A percentile compares a stretch with the other conserved stretches of the same genome.
These are phyloP conservation scores for Hebeloma cylindrosporum DNA, from an alignment of 768 basidiomycete species.

Conservation along the genomic window DNA sequence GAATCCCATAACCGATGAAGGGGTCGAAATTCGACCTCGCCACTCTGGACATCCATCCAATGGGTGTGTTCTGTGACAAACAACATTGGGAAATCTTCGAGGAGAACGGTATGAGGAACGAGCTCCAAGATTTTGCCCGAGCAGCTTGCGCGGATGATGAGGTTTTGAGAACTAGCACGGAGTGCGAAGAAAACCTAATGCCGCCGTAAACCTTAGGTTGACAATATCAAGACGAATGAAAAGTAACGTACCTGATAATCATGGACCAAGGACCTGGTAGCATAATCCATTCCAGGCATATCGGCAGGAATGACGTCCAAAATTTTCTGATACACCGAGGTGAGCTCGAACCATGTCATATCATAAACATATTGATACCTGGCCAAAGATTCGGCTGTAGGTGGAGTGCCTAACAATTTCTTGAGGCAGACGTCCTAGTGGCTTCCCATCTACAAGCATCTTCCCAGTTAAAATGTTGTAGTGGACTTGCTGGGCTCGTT, in stretches of 20 bases:
- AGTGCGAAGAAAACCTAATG: conserved; percentile 32
- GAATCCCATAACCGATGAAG: conserved; percentile 27
- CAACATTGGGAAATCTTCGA: conserved; percentile 28
- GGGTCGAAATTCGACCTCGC: conserved; percentile 34
- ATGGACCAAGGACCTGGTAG: conserved; percentile 21
- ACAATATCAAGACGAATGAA: neutral
- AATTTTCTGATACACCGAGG: conserved; percentile 25
- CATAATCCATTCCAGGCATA: conserved; percentile 34
- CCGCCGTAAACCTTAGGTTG: neutral
- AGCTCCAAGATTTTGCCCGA: conserved; percentile 28
- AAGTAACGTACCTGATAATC: conserved; percentile 16
- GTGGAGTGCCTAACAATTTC: conserved; percentile 30
- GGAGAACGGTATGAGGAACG: conserved; percentile 30
- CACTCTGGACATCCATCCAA: conserved; percentile 31
- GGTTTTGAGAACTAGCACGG: conserved; percentile 11
- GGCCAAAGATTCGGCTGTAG: conserved; percentile 37
- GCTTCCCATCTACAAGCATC: conserved; percentile 42
- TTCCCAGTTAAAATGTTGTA: conserved; percentile 41
- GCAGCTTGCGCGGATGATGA: conserved; percentile 32
- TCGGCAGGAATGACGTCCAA: conserved; percentile 35
- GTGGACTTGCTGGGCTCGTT: conserved; percentile 30
- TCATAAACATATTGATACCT: conserved; percentile 21
- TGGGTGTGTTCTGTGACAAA: conserved; percentile 31
- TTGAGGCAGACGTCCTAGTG: conserved; percentile 37
- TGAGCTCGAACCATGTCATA: conserved; percentile 1